Base-by-base conservation (phyloP, 2,329 filamentous ascomycete species). In the Colletotrichum lentis region DNA sequence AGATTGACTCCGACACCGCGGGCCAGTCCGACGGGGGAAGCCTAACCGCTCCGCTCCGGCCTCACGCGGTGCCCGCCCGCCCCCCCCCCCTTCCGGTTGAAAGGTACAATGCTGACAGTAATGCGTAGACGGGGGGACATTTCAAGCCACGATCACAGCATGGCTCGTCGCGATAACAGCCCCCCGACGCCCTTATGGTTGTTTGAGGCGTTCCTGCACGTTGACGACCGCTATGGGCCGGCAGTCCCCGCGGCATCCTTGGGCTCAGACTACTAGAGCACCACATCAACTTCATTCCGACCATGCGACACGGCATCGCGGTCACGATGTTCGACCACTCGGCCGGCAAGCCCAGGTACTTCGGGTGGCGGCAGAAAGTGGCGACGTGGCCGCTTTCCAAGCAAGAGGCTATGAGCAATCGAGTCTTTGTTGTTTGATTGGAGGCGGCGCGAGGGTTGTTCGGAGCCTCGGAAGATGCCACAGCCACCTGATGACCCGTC, bases 361-460 rank as follows among this genome's bases (percentile, higher is more conserved):
- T 74, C 22, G 75, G 74, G 8, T 74, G 72, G 64, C 73, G 75
- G 55, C 71, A 71, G 41, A 77, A 78, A 63, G 66, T 75, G 37
- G 68, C 71, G 20, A 79, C 76, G 14, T 79, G 76, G 76, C 75
- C 76, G 35, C 60, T 74, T 24, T 69, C 64, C n/a, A 73, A 74
- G 69, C 61, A 72, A 60, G 71, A 76, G 47, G 56, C 50, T 39
- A 61, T 65, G 43, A 60, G 61, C n/a, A 55, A 66, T n/a, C 55
- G 56, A 1, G 60, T 18, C 20, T 66, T 56, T 55, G 50, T 62
- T 49, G 66, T 57, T 24, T 66, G 31, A 66, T 31, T 49, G 44
- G 50, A 50, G 44, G 37, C n/a, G 22, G 8, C 5, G 50, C n/a
- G 20, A 22, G 37, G 49, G 31, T 50, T 27, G 27, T 50, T 49